phyloP scores from a whole-genome alignment of 2,329 filamentous ascomycete genomes.

The Pseudocercospora crystallina region DNA sequence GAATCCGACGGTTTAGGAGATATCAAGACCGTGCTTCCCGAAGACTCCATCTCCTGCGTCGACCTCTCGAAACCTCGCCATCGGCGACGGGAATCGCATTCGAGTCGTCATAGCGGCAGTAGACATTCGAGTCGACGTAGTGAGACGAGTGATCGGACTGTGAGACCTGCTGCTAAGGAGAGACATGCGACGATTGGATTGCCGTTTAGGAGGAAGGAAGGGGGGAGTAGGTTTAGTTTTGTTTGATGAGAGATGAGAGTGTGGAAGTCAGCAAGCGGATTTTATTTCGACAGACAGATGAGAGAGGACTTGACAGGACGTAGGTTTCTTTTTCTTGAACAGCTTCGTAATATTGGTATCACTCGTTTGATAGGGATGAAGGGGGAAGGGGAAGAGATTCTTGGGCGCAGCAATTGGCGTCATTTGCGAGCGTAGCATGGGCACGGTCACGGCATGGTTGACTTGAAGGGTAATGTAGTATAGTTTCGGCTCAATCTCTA shows the following conservation, averaged over 20 bases:
- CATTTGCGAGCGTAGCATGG: no score
- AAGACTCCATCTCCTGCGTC: slow-evolving; percentile 50
- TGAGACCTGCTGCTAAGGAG: slow-evolving; percentile 24
- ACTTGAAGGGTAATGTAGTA: no score
- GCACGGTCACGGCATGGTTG: no score
- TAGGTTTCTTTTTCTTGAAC: not conserved
- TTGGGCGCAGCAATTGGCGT: no score
- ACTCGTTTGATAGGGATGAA: no score
- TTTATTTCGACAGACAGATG: not conserved
- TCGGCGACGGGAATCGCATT: slow-evolving; percentile 10
- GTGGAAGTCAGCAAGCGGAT: not conserved
- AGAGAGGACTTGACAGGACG: not conserved
- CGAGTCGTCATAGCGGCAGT: slow-evolving; percentile 13
- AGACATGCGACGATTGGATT: slow-evolving; percentile 18
- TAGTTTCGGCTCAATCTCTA: no score
- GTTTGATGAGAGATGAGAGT: slow-evolving; percentile 2
- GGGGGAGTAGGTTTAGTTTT: slow-evolving; percentile 10
- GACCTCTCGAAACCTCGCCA: slow-evolving; percentile 14
- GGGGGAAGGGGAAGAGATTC: no score
- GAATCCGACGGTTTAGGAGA: slow-evolving; percentile 42
- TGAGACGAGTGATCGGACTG: slow-evolving; percentile 29
- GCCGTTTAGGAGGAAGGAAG: slow-evolving; percentile 35
- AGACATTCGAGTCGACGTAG: slow-evolving; percentile 17
- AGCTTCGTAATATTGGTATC: no score
- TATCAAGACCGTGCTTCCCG: slow-evolving; percentile 47